Conservation (phyloP, 2,329 filamentous ascomycete species). For the Talaromyces sp. region DNA sequence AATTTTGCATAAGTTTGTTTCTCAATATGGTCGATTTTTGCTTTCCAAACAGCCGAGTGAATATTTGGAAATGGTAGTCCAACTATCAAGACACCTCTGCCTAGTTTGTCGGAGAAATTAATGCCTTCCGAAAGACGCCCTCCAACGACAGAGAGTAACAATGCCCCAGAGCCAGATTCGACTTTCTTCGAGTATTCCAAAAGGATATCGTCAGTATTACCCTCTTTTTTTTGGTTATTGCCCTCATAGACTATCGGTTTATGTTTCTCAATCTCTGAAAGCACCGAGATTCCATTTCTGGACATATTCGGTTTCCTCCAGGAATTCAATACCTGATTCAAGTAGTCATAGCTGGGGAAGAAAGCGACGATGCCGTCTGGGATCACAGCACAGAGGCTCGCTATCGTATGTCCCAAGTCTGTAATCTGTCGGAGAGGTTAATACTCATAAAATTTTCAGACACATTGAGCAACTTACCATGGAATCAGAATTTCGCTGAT, state of each 20-base stretch:
- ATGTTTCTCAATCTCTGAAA: conserved; percentile 33
- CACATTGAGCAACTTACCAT: conserved; percentile 48
- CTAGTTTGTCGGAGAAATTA: conserved; percentile 90
- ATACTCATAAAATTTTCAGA: neutral
- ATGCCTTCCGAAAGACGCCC: conserved; percentile 97
- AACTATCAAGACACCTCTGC: conserved; percentile 85
- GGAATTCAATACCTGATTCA: conserved; percentile 65
- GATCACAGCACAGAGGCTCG: conserved; percentile 68
- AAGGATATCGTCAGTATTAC: conserved; percentile 64
- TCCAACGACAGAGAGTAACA: conserved; percentile 86
- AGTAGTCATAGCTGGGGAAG: conserved; percentile 91
- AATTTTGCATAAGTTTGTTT: conserved; percentile 46
- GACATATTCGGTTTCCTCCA: conserved; percentile 53
- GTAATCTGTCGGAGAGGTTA: conserved; percentile 47
- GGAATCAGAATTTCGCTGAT: conserved; percentile 63
- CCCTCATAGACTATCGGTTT: conserved; percentile 54
- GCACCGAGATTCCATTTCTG: conserved; percentile 28
- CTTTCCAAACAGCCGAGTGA: conserved; percentile 85
- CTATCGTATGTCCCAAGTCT: conserved; percentile 70
- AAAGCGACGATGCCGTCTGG: conserved; percentile 91
- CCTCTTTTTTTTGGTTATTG: conserved; percentile 35
- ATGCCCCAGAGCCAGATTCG: conserved; percentile 60
- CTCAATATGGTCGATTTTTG: conserved; percentile 84
- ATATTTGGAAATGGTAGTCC: conserved; percentile 92
- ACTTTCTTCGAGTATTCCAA: conserved; percentile 70